Percentiles rank a stretch among this genome's conserved stretches.
Evolutionary conservation across 768 basidiomycete genomes (phyloP).

Genomic region (Cystobasidium onofrii): DNA sequence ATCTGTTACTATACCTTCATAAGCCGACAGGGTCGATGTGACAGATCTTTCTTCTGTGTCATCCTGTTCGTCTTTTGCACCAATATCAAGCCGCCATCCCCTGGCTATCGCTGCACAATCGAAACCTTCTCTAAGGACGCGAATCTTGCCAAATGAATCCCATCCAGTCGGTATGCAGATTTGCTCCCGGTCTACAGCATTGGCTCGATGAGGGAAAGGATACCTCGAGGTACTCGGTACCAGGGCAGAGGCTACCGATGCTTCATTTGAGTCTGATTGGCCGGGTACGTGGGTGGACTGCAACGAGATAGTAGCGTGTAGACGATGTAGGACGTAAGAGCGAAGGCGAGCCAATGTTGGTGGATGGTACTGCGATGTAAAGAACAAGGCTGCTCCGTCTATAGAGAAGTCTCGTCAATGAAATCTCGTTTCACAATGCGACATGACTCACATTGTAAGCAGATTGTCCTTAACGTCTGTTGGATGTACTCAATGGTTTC

Average conservation of each 20-base stretch:
- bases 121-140: constrained; percentile 80
- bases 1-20: background rate
- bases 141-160: constrained; percentile 97
- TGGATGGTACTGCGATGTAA: constrained; percentile 69
- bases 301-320: background rate
- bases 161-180: constrained; percentile 90
- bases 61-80: background rate
- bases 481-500: constrained; percentile 90
- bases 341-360: constrained; percentile 65
- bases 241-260: constrained; percentile 46
- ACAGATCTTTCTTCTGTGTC: background rate
- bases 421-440: background rate
- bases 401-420: background rate
- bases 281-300: constrained; percentile 49
- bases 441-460: constrained; percentile 70
- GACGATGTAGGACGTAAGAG: constrained; percentile 71
- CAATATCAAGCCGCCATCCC: background rate
- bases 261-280: constrained; percentile 37
- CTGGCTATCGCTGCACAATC: constrained; percentile 47
- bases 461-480: constrained; percentile 87
- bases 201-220: constrained; percentile 76
- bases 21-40: background rate
- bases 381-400: constrained; percentile 91
- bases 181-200: constrained; percentile 83
- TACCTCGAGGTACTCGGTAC: constrained; percentile 61